Evolutionary conservation across 2,329 filamentous ascomycete species (phyloP), one percentile per base, ranked within the genome.

Genomic region (Trichoderma gracile): DNA sequence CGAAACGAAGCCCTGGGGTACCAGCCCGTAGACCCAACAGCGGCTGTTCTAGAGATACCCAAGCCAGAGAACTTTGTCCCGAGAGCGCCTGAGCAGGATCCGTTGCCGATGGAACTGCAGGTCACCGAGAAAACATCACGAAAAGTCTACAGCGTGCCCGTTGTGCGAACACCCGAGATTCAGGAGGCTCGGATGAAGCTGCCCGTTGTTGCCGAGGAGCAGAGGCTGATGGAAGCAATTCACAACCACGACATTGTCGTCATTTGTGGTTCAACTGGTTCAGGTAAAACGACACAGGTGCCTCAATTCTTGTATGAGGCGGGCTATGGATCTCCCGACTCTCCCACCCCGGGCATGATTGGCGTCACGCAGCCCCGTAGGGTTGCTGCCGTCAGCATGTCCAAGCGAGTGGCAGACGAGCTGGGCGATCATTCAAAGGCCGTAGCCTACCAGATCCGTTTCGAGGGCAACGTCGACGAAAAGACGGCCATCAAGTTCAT

Each of bases 401-500:
- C 95, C 1, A 93, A 93, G 74, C 90, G 95, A 74, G 94, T 99
- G 23, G 87, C 85, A 0, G 88, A 93, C 67, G 95, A 99, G 74
- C 77, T 99, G 47, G 93, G 92, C 1, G 83, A 90, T 53, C 86
- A 89, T 70, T 88, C 87, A n/a, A 82, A 89, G 27, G 85, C 85
- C 54, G 93, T 99, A 7, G 92, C 91, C 5, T 96, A 98, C 75
- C 95, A 93, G 75, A 97, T 99, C 71, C 90, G 96, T 25, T 99
- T 98, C 69, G 95, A 99, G 73, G 92, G 90, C 56, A 94, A 89
- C 0, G 88, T 90, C 1, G 86, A 88, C 55, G 81, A 87, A 30
- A 89, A 92, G 59, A 99, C 95, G 0, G 90, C 92, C 6, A 86
- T 99, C 75, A 99, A 99, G 75, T 99, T 98, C 78, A 97, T 99